Evolutionary conservation across 371 early-diverging fungal species (phyloP).

Genomic region (Actinomucor elegans): DNA sequence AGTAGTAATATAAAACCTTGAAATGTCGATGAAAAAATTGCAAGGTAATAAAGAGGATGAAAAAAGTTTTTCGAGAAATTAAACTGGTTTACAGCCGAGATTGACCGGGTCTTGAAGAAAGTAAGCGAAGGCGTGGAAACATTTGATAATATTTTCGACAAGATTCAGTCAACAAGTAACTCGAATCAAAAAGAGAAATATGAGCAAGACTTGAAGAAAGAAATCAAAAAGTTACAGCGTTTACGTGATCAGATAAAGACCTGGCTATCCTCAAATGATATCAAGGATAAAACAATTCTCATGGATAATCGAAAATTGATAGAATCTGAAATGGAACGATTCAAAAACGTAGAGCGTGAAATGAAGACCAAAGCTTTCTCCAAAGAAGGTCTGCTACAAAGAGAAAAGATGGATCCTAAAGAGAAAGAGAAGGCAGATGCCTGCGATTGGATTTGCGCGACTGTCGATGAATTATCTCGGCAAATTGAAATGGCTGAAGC

Average conservation of each 20-base stretch:
- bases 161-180: constrained; percentile 81
- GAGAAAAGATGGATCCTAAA: constrained; percentile 88
- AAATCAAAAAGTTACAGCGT: constrained; percentile 97
- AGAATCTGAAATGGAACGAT: constrained; percentile 97
- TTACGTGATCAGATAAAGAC: constrained; percentile 96
- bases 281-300: constrained; percentile 94
- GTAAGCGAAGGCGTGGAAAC: constrained; percentile 94
- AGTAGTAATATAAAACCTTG: too few species aligned
- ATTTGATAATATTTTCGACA: constrained; percentile 89
- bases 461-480: constrained; percentile 78
- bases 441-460: constrained; percentile 81
- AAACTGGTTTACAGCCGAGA: constrained; percentile 14
- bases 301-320: constrained; percentile 90
- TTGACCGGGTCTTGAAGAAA: constrained; percentile 91
- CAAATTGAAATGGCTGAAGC: constrained; percentile 92
- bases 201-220: constrained; percentile 95
- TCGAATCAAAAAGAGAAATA: constrained; percentile 93
- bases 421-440: constrained; percentile 88
- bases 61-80: not conserved
- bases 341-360: constrained; percentile 96
- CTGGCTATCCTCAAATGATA: constrained; percentile 89
- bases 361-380: constrained; percentile 98
- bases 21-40: constrained; percentile 26
- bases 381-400: constrained; percentile 89
- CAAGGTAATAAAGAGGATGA: constrained; percentile 10